Evolutionary conservation across 2,329 filamentous ascomycete species (phyloP), one percentile per base, ranked within the genome.

Genomic region (Stemphylium lycopersici): DNA sequence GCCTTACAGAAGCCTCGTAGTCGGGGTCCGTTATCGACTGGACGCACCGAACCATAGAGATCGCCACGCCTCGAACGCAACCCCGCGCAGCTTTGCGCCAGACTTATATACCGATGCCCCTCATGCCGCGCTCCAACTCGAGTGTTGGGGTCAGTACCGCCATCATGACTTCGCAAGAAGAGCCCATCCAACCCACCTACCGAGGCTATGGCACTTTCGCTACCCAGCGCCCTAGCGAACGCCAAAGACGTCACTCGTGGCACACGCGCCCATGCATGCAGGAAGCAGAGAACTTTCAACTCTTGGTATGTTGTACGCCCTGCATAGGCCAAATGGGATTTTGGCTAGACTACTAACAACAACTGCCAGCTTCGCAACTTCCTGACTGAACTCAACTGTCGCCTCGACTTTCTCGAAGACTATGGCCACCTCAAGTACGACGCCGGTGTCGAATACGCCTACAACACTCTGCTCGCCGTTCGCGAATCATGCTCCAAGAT

Each of bases 401-500:
- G 93, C 48, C 81, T 99, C 41, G 92, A 96, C 69, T 90, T 91
- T 74, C 84, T 98, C 41, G 95, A 99, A 76, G 87, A 85, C 60
- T 96, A 96, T 70, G 88, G 90, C 60, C 91, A 96, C 69, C 78
- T 92, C 55, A 89, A 89, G 58, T 83, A 96, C 64, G 95, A 99
- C 74, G 83, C 89, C 39, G 90, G 91, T 68, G 87, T 98, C 51
- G 88, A 90, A 38, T 86, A 90, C 62, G 91, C 93, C 16, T 96
- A 96, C 76, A 83, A 87, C 13, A 96, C 93, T 0, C 81, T 99
- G 1, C 89, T 93, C 69, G 87, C 91, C 6, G 93, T 99, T 22
- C 87, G 93, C 57, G 88, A 91, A 62, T 87, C 91, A 66, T 99
- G 95, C 76, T 91, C 91, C 34, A 87, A 93, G 61, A 92, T 93